Evolutionary conservation across 2,329 filamentous ascomycete species (phyloP), one percentile per base, ranked within the genome.

Genomic region (Orbilia ellipsospora): DNA sequence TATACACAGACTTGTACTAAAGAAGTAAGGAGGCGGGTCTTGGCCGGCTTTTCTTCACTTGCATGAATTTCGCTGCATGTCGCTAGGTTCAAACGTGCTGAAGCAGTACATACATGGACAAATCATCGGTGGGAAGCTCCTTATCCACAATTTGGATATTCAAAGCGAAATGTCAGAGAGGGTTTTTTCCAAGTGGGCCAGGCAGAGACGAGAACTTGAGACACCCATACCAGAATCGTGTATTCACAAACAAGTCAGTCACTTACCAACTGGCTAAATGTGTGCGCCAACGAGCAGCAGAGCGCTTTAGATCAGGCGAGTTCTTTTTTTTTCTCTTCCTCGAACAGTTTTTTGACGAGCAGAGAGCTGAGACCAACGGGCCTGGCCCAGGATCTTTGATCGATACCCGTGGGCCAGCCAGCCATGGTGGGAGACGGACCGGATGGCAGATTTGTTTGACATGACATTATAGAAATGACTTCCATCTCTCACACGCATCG

Each of bases 91-190:
- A 75, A 66, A 74, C 57, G 72, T 75, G 72, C 72, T 69, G 59
- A 68, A 64, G 64, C 50, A 68, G 64, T 64, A 64, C 66, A 56
- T 61, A 66, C 61, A 67, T 74, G 70, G 67, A 74, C 72, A 75
- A 63, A 59, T 75, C 72, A 75, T 69, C 59, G 64, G 72, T 54
- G 55, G 54, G 64, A 59, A 64, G 57, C 70, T 75, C 61, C 64
- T 75, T 75, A 75, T 69, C 72, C 72, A 75, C 72, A 75, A 56
- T 75, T 69, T 75, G 72, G 72, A 75, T 69, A 75, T 75, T 75
- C 72, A 75, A 75, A 75, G 72, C 72, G 72, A 75, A 69, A 69
- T 52, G 64, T 36, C 31, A 6, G 57, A 68, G 36, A 64, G 52
- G 50, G 56, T 48, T 15, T 18, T n/a, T n/a, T 74, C 63, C 52